phyloP scores from a whole-genome alignment of 345 rosid species.

The Eucalyptus erythrocorys region DNA sequence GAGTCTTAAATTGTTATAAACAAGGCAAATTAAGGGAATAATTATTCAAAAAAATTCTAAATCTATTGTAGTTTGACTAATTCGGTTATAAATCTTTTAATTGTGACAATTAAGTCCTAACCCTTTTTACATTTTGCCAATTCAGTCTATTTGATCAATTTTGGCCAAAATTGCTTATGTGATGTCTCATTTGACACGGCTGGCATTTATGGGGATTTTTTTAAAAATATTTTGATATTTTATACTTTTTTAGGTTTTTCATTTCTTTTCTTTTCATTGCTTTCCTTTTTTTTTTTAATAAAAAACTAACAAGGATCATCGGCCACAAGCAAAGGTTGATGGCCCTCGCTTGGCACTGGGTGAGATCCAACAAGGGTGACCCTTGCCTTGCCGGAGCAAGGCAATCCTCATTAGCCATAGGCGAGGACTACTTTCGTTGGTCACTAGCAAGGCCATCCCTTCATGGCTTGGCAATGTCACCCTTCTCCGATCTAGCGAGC shows the following conservation, averaged over 20 bases:
- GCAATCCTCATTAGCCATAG: background rate
- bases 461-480: background rate
- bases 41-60: too few relatives aligned
- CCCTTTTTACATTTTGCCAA: background rate
- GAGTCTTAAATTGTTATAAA: background rate
- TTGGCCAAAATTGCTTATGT: background rate
- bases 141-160: too few relatives aligned
- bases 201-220: fast-evolving
- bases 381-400: background rate
- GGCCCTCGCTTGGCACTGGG: background rate
- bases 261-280: background rate
- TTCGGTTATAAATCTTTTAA: too few relatives aligned
- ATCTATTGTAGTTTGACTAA: background rate
- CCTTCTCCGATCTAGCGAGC: background rate
- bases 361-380: background rate
- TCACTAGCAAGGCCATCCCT: background rate
- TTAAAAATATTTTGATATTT: too few relatives aligned
- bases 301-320: background rate
- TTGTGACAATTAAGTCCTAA: too few relatives aligned
- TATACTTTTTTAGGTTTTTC: background rate
- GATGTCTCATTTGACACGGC: fast-evolving
- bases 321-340: background rate
- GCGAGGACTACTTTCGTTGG: background rate
- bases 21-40: background rate
- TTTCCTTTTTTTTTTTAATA: too few relatives aligned